These are phyloP conservation scores for Amanita rubescens DNA, from an alignment of 768 basidiomycete genomes.

Conservation along the genomic window DNA sequence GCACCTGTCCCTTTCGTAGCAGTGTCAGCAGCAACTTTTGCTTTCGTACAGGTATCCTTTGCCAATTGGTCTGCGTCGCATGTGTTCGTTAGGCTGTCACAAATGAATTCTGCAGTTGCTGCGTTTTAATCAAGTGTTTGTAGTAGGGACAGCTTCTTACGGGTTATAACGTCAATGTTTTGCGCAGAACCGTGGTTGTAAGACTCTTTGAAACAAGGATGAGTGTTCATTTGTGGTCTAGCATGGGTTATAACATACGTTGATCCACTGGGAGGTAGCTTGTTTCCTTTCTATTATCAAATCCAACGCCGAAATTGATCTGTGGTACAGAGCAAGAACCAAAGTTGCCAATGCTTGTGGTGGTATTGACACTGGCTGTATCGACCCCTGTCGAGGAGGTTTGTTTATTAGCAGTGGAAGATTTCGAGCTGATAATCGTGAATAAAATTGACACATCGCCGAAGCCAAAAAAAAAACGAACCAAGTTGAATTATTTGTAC, in stretches of 20 bases:
- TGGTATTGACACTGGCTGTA: constrained; percentile 9
- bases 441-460: too few species aligned
- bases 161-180: constrained; percentile 50
- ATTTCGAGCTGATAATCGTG: too few species aligned
- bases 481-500: background rate
- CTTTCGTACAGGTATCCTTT: constrained; percentile 37
- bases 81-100: constrained; percentile 44
- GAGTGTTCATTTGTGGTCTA: too few species aligned
- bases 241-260: too few species aligned
- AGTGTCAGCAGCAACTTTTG: constrained; percentile 34
- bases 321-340: constrained; percentile 48
- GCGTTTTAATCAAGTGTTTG: background rate
- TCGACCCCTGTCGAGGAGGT: too few species aligned
- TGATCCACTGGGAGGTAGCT: too few species aligned
- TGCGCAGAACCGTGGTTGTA: constrained; percentile 57
- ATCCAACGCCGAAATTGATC: constrained; percentile 48
- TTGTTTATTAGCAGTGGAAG: too few species aligned
- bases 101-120: constrained; percentile 33
- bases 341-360: constrained; percentile 33
- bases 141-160: constrained; percentile 15
- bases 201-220: constrained; percentile 24
- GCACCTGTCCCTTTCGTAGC: constrained; percentile 37
- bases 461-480: too few species aligned
- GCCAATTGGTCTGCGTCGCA: constrained; percentile 50
- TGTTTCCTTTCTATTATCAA: constrained; percentile 35